Base-by-base conservation (phyloP, 1,284 basidiomycete genomes). In the Phylloporus gajari region DNA sequence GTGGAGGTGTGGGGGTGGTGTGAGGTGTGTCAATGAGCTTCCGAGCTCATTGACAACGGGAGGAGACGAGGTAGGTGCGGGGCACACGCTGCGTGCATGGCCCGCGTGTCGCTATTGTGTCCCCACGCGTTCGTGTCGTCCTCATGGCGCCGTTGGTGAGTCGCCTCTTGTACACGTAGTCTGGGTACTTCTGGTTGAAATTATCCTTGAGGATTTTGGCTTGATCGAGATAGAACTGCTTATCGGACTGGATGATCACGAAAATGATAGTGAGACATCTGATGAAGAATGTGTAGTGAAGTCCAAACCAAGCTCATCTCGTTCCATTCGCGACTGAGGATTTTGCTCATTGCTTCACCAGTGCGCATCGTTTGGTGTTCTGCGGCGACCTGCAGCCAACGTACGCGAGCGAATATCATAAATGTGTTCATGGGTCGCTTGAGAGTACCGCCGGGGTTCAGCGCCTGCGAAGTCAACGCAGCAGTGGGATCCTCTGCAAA, bases 361-460 rank as follows among this genome's bases (percentile, higher is more conserved):
- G 94, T 95, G 60, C 94, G 91, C 92, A 95, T 92, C 68, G 93
- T 89, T 80, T 94, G 93, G 81, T 95, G 93, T 73, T 92, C 92
- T 27, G 93, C 90, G 9, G 93, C 91, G 48, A 95, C 93, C 82
- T 95, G 92, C 25, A 94, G 94, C 46, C 94, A 85, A 70, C 94
- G 86, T 70, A 91, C 88, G n/a, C 94, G 89, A 70, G 94, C 94
- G 77, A 95, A 95, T 72, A 95, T 95, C 94, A 95, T 95, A 84
- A 95, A 95, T 35, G 94, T 94, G 81, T 95, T 95, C 94, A 95
- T 95, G 58, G 94, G 94, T 19, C 94, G 90, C 80, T 94, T 94
- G 35, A 94, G 94, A 59, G 94, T 95, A 46, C 94, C 94, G 78
- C 95, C 94, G 2, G 93, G 86, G 80, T 95, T 95, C 70, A 95